phyloP scores from a whole-genome alignment of 73 alveolate species.

The Blepharisma japonicum region DNA sequence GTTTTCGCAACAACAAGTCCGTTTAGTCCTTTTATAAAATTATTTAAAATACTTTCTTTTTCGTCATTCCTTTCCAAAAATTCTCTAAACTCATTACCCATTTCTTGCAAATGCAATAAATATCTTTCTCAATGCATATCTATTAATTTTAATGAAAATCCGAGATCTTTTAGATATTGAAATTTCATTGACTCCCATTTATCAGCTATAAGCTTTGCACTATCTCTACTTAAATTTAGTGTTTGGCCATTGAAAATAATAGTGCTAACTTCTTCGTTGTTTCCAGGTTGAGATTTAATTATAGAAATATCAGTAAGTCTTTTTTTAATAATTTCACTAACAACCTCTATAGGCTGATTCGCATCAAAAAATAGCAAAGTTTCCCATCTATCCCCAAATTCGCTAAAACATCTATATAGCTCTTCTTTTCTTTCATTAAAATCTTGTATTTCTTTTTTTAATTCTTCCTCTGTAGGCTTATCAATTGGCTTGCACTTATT shows the following conservation, averaged over 20 bases:
- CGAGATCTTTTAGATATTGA: neutral
- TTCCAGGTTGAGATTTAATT: neutral
- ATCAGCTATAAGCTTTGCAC: neutral
- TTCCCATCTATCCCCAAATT: neutral
- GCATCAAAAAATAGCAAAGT: neutral
- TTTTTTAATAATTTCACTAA: neutral
- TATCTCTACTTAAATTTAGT: neutral
- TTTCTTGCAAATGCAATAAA: neutral
- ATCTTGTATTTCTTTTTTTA: neutral
- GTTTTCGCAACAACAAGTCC: neutral
- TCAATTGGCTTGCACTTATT: constrained; percentile 8
- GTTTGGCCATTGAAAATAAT: neutral
- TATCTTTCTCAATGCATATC: too few relatives aligned
- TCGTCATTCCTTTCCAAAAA: neutral
- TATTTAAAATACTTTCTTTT: neutral
- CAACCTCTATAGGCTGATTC: neutral
- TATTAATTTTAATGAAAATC: neutral
- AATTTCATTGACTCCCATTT: neutral
- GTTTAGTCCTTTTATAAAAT: neutral
- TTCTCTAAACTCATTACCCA: neutral
- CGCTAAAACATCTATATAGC: neutral
- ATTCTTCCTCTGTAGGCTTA: neutral
- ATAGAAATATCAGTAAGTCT: neutral
- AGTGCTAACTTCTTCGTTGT: neutral
- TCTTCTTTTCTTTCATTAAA: neutral